Evolutionary conservation across 306 rosid species (phyloP), one percentile per base, ranked within the genome.

Genomic region (Purshia tridentata): DNA sequence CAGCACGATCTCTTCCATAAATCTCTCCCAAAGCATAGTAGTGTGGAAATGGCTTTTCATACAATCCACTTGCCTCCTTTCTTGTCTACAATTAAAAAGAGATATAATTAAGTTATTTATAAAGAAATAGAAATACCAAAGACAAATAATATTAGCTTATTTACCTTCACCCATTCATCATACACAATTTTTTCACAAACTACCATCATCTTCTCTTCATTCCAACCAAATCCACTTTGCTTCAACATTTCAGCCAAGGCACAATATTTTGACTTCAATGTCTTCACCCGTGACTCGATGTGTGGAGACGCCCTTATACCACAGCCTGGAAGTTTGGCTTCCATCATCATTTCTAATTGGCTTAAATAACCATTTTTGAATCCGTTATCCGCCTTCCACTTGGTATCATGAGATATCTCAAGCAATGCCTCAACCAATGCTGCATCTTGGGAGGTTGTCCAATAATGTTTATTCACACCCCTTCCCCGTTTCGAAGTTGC

Each of bases 301-400:
- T 60, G 69, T 1, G 59, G 69, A 12, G 65, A 56, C 15, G 57
- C 50, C 49, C 47, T 37, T 29, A 72, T 14, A 6, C 35, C 49
- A 59, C 49, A 59, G n/a, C n/a, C 19, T 14, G 69, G 50, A 3
- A 72, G 5, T 19, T 72, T 72, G 9, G 48, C 51, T 59, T 59
- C 76, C 56, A 72, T 8, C 50, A 72, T 60, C 2, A 1, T n/a
- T 65, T 72, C 40, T 11, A 72, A 12, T 16, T 72, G 42, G 37
- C 6, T 6, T 12, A 61, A 13, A 48, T 72, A 72, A 6, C 76
- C 68, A 22, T 58, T 59, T 20, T 59, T 48, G 13, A 72, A 72
- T 6, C 58, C 58, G 23, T n/a, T 20, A 13, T 72, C 37, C 16
- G 3, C 45, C 7, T 39, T 49, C 58, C 68, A 44, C 0, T 18